Conservation (phyloP, 2,329 filamentous ascomycete genomes). For the Ophiostoma sp. region DNA sequence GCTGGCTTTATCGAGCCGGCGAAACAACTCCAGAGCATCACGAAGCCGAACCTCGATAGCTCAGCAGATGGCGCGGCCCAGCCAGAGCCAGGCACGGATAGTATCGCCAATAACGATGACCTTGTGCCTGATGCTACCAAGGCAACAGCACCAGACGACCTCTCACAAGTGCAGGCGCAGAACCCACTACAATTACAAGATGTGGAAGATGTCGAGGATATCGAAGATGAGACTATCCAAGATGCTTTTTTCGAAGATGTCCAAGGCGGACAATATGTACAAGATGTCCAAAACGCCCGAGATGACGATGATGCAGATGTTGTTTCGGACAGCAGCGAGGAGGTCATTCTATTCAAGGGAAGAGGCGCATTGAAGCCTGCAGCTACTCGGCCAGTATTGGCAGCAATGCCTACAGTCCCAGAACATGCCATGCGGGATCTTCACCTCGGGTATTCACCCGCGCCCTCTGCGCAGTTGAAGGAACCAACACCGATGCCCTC, state of each 20-base stretch:
- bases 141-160: background rate
- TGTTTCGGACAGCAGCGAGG: constrained; percentile 59
- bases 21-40: constrained; percentile 28
- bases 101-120: background rate
- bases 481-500: background rate
- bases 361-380: background rate
- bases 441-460: background rate
- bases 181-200: background rate
- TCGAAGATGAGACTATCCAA: background rate
- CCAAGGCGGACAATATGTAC: background rate
- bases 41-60: background rate
- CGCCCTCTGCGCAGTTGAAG: background rate
- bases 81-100: background rate
- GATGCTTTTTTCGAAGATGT: background rate
- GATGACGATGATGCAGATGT: constrained; percentile 25
- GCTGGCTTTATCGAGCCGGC: constrained; percentile 49
- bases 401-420: background rate
- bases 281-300: background rate
- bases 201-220: background rate
- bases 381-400: background rate
- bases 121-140: background rate
- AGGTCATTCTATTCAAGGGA: constrained; percentile 61
- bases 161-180: background rate
- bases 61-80: background rate
- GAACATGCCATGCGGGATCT: background rate